Percentiles rank a stretch among this genome's conserved stretches.
Conservation (phyloP, 768 basidiomycete genomes). For the Mycena alexandri region DNA sequence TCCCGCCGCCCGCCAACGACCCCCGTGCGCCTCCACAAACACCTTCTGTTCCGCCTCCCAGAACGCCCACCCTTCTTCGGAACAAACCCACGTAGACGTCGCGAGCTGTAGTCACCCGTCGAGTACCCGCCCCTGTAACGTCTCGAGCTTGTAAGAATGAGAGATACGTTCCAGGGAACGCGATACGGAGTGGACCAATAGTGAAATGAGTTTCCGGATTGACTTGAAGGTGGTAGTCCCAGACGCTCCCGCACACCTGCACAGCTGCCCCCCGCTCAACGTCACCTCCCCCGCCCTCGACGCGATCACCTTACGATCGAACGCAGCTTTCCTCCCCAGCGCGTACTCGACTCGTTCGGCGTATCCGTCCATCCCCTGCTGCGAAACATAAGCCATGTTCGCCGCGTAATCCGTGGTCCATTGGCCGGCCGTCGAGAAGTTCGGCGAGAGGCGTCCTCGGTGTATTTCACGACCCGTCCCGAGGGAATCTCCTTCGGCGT, state of each 20-base stretch:
- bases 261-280: slow-evolving; percentile 46
- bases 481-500: slow-evolving; percentile 47
- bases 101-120: slow-evolving; percentile 18
- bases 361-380: slow-evolving; percentile 48
- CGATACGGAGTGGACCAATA: slow-evolving; percentile 48
- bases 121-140: slow-evolving; percentile 14
- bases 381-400: slow-evolving; percentile 47
- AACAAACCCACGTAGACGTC: slow-evolving; percentile 25
- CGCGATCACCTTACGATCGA: slow-evolving; percentile 42
- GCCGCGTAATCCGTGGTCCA: slow-evolving; percentile 15
- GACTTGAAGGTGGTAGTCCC: slow-evolving; percentile 46
- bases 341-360: slow-evolving; percentile 40
- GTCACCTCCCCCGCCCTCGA: slow-evolving; percentile 35
- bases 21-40: neutral
- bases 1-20: neutral
- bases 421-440: no score
- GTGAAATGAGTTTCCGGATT: slow-evolving; percentile 44
- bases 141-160: slow-evolving; percentile 38
- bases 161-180: slow-evolving; percentile 11
- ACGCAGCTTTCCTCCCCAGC: slow-evolving; percentile 41
- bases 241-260: slow-evolving; percentile 42
- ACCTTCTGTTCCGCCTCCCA: slow-evolving; percentile 20
- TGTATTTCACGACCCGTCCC: slow-evolving; percentile 47
- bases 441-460: slow-evolving; percentile 16
- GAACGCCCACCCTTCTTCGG: slow-evolving; percentile 28